Conservation (phyloP, 192 early-diverging fungal genomes). For the Entomortierella parvispora region DNA sequence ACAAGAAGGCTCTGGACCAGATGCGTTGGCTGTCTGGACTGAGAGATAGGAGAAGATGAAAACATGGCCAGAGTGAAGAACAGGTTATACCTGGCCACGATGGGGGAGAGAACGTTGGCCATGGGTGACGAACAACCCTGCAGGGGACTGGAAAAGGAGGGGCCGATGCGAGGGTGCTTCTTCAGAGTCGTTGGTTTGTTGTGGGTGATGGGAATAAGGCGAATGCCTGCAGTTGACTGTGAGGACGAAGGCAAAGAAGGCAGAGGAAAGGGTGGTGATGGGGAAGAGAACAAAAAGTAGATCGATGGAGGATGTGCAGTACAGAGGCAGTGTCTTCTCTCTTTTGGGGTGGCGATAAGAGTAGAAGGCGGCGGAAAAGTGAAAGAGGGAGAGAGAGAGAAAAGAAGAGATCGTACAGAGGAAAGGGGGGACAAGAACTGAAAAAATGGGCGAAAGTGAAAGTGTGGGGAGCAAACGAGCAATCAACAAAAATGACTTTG, state of each 20-base stretch:
- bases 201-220: background rate
- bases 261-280: background rate
- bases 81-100: slow-evolving; percentile 38
- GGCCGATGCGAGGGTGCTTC: background rate
- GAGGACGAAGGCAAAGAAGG: background rate
- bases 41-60: slow-evolving; percentile 25
- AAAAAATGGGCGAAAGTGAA: slow-evolving; percentile 1
- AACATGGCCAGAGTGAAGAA: slow-evolving; percentile 49
- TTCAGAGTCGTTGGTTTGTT: background rate
- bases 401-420: background rate
- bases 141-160: too few relatives aligned
- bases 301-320: background rate
- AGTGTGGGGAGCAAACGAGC: too few relatives aligned
- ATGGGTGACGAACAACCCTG: slow-evolving; percentile 13
- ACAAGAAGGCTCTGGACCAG: slow-evolving; percentile 26
- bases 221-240: background rate
- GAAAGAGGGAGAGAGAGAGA: background rate
- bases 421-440: background rate
- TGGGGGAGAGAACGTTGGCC: slow-evolving; percentile 38
- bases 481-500: too few relatives aligned
- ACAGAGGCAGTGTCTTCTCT: background rate
- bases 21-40: slow-evolving; percentile 27
- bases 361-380: background rate
- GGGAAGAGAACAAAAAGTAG: background rate
- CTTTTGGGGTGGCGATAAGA: too few relatives aligned